Conservation (phyloP, 2,329 filamentous ascomycete species). For the Talaromyces sp. region DNA sequence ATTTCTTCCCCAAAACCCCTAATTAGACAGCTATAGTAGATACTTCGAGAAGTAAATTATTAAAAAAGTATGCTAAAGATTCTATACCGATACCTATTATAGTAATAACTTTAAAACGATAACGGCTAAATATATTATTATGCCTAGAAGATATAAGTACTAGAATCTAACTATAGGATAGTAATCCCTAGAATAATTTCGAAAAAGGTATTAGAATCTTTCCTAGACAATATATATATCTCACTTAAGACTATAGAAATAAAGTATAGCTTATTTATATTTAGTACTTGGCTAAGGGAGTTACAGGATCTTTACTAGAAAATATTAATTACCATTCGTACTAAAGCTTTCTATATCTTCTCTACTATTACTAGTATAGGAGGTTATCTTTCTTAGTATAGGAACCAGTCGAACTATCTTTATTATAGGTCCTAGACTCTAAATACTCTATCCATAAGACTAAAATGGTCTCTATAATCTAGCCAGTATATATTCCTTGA, state of each 20-base stretch:
- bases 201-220: not conserved
- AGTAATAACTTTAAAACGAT: too few relatives aligned
- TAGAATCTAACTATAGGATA: not conserved
- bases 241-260: not conserved
- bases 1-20: too few relatives aligned
- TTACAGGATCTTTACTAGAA: not conserved
- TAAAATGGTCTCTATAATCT: not conserved
- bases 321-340: not conserved
- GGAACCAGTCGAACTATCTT: slow-evolving; percentile 1
- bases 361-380: not conserved
- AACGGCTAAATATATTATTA: too few relatives aligned
- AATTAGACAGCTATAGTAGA: too few relatives aligned
- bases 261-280: slow-evolving; percentile 1
- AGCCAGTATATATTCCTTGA: not conserved
- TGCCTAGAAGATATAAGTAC: too few relatives aligned
- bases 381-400: not conserved
- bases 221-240: not conserved
- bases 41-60: too few relatives aligned
- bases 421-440: not conserved
- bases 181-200: not conserved
- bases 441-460: slow-evolving; percentile 1
- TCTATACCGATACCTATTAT: too few relatives aligned
- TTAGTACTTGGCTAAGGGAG: not conserved
- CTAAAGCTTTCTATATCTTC: not conserved
- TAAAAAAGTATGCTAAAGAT: too few relatives aligned